Base-by-base conservation (phyloP, 2,329 filamentous ascomycete species). In the Sordariomycetes sp. region DNA sequence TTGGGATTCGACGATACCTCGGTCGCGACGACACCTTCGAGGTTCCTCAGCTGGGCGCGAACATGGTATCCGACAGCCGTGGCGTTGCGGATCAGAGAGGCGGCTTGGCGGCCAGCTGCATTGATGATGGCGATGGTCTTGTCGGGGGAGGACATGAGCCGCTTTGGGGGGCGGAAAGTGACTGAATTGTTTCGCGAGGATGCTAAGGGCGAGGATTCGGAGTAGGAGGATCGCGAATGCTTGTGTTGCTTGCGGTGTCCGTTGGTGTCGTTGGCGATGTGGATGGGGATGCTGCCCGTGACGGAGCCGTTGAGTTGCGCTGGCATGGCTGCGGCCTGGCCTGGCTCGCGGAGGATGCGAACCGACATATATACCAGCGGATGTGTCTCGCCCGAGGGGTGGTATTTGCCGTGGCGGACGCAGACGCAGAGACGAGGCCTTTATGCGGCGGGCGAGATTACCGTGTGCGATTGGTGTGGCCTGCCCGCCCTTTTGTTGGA, bases 41-140 rank as follows among this genome's bases (percentile, higher is more conserved):
- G 74, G 49, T 86, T 90, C 51, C 87, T 78, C 57, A 96, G 72
- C 64, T 96, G 92, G 20, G 88, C 92, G 51, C 86, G 84, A 37
- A 98, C 90, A 56, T 82, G 78, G 68, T 92, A 96, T 45, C 92
- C 92, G 36, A 96, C 82, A 39, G 92, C 92, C 29, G 86, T 86
- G 38, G 90, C 90, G 53, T 94, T 87, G 46, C 92, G 83, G 48
- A 95, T 92, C 51, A 98, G 79, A 39, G 88, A 95, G 38, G 90
- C 90, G 44, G 90, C 87, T 68, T 98, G 92, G 49, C 92, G 84
- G 52, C 92, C 92, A 56, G 86, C 90, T 54, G 86, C 86, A 63
- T 96, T 96, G 64, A 96, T 88, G 53, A 94, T 81, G 54, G 88
- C 90, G 51, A 94, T 86, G 36, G 84, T 92, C 65, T 88, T 92